phyloP scores from a whole-genome alignment of 2,329 filamentous ascomycete species.

The Apiospora hydei region DNA sequence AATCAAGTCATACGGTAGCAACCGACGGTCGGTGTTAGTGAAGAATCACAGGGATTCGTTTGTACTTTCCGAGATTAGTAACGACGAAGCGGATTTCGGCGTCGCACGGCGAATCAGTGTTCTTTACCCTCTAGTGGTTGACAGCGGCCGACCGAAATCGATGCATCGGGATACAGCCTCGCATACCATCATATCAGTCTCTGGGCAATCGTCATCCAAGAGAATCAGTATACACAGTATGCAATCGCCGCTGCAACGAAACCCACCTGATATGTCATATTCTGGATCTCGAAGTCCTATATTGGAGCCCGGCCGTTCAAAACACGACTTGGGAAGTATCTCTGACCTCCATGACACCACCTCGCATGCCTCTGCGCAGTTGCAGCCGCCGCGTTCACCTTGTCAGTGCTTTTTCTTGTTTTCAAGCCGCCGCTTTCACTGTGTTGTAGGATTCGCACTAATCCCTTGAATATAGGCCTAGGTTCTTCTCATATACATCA shows the following conservation, averaged over 20 bases:
- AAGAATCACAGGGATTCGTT: slow-evolving; percentile 1
- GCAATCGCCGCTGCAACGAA: slow-evolving; percentile 29
- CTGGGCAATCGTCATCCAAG: slow-evolving; percentile 28
- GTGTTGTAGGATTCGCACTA: slow-evolving; percentile 6
- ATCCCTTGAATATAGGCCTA: slow-evolving; percentile 16
- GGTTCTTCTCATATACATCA: neutral
- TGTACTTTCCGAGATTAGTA: neutral
- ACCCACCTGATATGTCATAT: slow-evolving; percentile 25
- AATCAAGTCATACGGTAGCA: slow-evolving; percentile 13
- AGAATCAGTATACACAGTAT: slow-evolving; percentile 34
- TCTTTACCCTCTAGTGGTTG: slow-evolving; percentile 1
- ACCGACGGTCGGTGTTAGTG: slow-evolving; percentile 17
- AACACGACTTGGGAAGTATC: slow-evolving; percentile 32
- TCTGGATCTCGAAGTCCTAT: slow-evolving; percentile 19
- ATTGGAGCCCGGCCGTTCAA: slow-evolving; percentile 31
- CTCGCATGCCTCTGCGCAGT: slow-evolving; percentile 19
- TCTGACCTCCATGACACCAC: slow-evolving; percentile 32
- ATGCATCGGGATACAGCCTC: neutral
- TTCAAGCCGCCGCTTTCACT: neutral
- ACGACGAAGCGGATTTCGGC: slow-evolving; percentile 11
- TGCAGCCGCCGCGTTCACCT: slow-evolving; percentile 29
- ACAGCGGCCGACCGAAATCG: neutral
- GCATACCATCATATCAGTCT: neutral
- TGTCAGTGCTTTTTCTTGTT: slow-evolving; percentile 35
- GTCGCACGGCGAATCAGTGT: slow-evolving; percentile 7